phyloP scores from a whole-genome alignment of 352 stramenopile genomes.

The Pythium grandisporangium region DNA sequence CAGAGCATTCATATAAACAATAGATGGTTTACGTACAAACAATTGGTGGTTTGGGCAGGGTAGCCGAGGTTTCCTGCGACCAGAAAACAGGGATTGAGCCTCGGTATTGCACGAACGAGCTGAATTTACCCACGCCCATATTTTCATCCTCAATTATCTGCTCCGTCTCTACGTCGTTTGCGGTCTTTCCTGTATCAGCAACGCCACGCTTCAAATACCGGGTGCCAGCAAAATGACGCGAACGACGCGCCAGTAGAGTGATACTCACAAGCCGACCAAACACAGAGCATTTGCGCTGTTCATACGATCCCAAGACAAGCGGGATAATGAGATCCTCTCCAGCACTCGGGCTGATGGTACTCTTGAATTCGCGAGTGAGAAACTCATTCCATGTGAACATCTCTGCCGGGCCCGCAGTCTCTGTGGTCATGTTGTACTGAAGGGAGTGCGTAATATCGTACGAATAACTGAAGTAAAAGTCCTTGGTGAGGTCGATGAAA shows the following conservation, averaged over 20 bases:
- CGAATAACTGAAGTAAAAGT: constrained; percentile 99
- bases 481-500: constrained; percentile 98
- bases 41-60: constrained; percentile 97
- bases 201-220: constrained; percentile 97
- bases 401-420: constrained; percentile 75
- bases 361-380: constrained; percentile 89
- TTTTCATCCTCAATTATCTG: constrained; percentile 91
- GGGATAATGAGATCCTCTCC: constrained; percentile 86
- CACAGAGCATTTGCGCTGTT: constrained; percentile 94
- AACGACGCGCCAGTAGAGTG: constrained; percentile 94
- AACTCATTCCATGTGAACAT: constrained; percentile 98
- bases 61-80: constrained; percentile 98
- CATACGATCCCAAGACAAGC: constrained; percentile 92
- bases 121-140: constrained; percentile 90
- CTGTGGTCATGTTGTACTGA: constrained; percentile 95
- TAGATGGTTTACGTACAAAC: constrained; percentile 37
- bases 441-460: constrained; percentile 97
- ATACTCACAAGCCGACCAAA: constrained; percentile 95
- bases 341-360: constrained; percentile 73
- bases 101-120: constrained; percentile 96
- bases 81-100: constrained; percentile 99
- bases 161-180: constrained; percentile 99
- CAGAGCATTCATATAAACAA: too few species aligned
- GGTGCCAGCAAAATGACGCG: constrained; percentile 97
- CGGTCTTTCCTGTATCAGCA: constrained; percentile 97